Base-by-base conservation (phyloP, 371 early-diverging fungal genomes). In the Catenaria anguillulae region DNA sequence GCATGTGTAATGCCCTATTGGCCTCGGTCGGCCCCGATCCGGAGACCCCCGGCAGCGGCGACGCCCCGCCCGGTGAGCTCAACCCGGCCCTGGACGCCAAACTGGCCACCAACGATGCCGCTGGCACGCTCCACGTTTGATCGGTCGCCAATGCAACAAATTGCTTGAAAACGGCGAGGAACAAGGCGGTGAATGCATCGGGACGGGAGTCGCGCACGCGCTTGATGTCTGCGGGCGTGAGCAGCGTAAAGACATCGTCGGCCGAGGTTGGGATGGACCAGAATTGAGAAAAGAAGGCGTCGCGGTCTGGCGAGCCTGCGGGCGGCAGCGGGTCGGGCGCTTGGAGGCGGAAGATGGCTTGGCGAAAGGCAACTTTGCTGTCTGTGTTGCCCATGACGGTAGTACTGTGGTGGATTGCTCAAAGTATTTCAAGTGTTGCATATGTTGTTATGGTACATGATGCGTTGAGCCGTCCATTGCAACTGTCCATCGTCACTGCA, bases 301-400 rank as follows among this genome's bases (percentile, higher is more conserved):
- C n/a, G n/a, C n/a, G n/a, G n/a, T n/a, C n/a, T n/a, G n/a, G n/a
- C n/a, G n/a, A n/a, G n/a, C n/a, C n/a, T n/a, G n/a, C n/a, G n/a
- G n/a, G n/a, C n/a, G n/a, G n/a, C n/a, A n/a, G n/a, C n/a, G n/a
- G n/a, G n/a, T n/a, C n/a, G n/a, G n/a, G n/a, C n/a, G n/a, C n/a
- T n/a, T n/a, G n/a, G 24, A 91, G 75, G 40, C 82, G 76, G 66
- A 88, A 86, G 36, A 92, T 89, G 60, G 86, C 77, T 73, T 89
- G 87, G 56, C 91, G 79, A 70, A 93, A 90, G 29, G 87, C 84
- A 34, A 93, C 73, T 70, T 91, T 93, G 67, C 84, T 84, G 68
- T 91, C 91, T 13, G 88, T 77, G 36, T 87, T 88, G 33, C 93
- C 93, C 92, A 91, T 92, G n/a, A n/a, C n/a, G n/a, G n/a, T n/a